Evolutionary conservation across 2,329 filamentous ascomycete species (phyloP).

Genomic region (Reticulascus tulasneorum): DNA sequence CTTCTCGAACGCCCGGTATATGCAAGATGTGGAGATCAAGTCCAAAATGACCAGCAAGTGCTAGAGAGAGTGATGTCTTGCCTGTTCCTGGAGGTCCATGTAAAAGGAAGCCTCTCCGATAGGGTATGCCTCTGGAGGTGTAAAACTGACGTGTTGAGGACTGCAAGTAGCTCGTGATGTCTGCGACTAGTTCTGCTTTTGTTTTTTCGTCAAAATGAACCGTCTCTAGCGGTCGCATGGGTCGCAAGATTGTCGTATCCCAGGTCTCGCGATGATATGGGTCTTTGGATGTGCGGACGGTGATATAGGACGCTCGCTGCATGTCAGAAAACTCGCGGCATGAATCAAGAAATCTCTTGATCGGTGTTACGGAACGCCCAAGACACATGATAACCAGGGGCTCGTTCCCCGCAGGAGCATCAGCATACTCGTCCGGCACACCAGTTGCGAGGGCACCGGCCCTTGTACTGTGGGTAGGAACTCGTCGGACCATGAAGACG

Average conservation of each 20-base stretch:
- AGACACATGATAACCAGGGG: slow-evolving; percentile 34
- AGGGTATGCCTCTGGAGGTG: slow-evolving; percentile 68
- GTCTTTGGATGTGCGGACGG: slow-evolving; percentile 27
- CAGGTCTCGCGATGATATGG: slow-evolving; percentile 23
- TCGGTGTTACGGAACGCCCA: slow-evolving; percentile 27
- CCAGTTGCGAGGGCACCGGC: slow-evolving; percentile 12
- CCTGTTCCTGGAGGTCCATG: slow-evolving; percentile 72
- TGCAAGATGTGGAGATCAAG: slow-evolving; percentile 74
- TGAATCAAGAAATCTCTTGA: slow-evolving; percentile 24
- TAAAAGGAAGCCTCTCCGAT: slow-evolving; percentile 68
- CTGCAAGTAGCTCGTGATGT: slow-evolving; percentile 63
- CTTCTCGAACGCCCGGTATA: slow-evolving; percentile 42
- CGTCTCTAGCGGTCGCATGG: slow-evolving; percentile 22
- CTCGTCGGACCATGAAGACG: slow-evolving; percentile 31
- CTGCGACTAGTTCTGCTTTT: slow-evolving; percentile 65
- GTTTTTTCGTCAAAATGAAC: slow-evolving; percentile 30
- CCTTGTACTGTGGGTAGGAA: slow-evolving; percentile 16
- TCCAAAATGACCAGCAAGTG: slow-evolving; percentile 64
- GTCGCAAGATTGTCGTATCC: slow-evolving; percentile 28
- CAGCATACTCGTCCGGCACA: slow-evolving; percentile 26
- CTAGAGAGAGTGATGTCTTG: slow-evolving; percentile 73
- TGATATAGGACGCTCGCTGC: slow-evolving; percentile 31
- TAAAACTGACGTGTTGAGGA: slow-evolving; percentile 60
- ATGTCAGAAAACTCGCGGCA: slow-evolving; percentile 27
- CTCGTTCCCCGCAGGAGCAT: slow-evolving; percentile 30